These are phyloP conservation scores for Cryptococcus amylolentus DNA, from an alignment of 1,284 basidiomycete species.

Conservation along the genomic window DNA sequence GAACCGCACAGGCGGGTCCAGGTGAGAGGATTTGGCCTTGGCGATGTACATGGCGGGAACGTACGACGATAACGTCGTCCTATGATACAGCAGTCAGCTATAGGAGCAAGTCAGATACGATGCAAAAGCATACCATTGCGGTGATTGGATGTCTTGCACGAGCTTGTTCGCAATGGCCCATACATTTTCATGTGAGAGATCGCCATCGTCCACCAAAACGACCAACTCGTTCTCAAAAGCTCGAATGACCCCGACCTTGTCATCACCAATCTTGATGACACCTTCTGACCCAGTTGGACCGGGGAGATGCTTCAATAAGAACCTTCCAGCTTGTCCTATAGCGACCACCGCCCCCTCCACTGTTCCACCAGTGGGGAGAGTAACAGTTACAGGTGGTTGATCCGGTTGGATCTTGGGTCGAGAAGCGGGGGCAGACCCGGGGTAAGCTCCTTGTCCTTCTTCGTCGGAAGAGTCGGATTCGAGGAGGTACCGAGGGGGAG, in stretches of 20 bases:
- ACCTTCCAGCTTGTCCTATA: slow-evolving; percentile 37
- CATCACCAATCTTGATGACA: slow-evolving; percentile 12
- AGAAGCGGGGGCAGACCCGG: slow-evolving; percentile 7
- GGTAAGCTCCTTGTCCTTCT: slow-evolving; percentile 43
- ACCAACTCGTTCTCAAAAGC: neutral
- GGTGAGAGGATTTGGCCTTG: neutral
- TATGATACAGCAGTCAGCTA: slow-evolving; percentile 7
- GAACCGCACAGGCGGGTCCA: slow-evolving; percentile 28
- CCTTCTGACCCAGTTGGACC: slow-evolving; percentile 9
- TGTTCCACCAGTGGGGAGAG: neutral
- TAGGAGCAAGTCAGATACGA: neutral
- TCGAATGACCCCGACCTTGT: neutral
- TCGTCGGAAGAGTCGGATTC: slow-evolving; percentile 48
- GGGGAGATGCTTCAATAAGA: slow-evolving; percentile 13
- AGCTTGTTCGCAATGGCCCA: slow-evolving; percentile 10
- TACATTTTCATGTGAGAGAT: slow-evolving; percentile 2
- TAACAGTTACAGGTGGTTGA: neutral
- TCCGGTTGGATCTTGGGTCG: slow-evolving; percentile 5
- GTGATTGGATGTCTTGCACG: slow-evolving; percentile 8
- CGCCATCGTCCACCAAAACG: slow-evolving; percentile 11
- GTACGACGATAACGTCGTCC: slow-evolving; percentile 39
- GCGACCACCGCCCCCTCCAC: slow-evolving; percentile 21
- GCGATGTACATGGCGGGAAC: slow-evolving; percentile 43
- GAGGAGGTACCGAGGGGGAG: slow-evolving; percentile 44
- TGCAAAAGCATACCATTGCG: slow-evolving; percentile 20